A percentile compares a stretch with the other conserved stretches of the same genome.
phyloP scores from a whole-genome alignment of 176 grass and related monocot genomes.

The Zizania latifolia region DNA sequence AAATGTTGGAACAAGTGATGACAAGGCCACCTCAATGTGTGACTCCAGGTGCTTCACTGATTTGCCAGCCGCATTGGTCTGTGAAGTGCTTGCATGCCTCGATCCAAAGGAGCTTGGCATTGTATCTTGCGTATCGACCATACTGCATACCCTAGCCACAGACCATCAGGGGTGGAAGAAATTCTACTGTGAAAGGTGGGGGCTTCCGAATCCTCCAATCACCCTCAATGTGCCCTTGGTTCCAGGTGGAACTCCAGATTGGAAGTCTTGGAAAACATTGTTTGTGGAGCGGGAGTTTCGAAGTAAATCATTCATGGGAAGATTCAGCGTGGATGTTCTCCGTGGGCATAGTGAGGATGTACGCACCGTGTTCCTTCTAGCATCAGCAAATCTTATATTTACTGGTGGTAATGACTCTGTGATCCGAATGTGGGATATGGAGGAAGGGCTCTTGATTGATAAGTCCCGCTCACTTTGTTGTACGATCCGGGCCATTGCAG shows the following conservation, averaged over 20 bases:
- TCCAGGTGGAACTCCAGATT: conserved; percentile 17
- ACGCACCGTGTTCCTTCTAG: conserved; percentile 64
- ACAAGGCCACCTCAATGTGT: conserved; percentile 8
- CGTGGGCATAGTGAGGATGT: conserved; percentile 76
- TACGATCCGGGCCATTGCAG: conserved; percentile 75
- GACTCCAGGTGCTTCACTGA: conserved; percentile 49
- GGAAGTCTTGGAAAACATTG: conserved; percentile 69
- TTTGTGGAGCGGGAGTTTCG: conserved; percentile 82
- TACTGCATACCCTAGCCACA: conserved; percentile 59
- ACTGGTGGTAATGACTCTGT: conserved; percentile 75
- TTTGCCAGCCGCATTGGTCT: conserved; percentile 63
- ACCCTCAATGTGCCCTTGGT: not conserved
- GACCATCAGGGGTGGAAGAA: conserved; percentile 92
- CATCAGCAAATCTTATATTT: conserved; percentile 66
- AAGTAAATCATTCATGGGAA: conserved; percentile 77
- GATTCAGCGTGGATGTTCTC: conserved; percentile 63
- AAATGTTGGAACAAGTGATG: conserved; percentile 15
- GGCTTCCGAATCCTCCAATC: conserved; percentile 19
- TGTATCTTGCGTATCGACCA: conserved; percentile 72
- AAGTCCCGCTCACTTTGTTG: conserved; percentile 76
- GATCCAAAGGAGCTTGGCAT: conserved; percentile 86
- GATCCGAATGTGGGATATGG: conserved; percentile 85
- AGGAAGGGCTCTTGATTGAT: conserved; percentile 73
- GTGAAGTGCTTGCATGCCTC: conserved; percentile 70
- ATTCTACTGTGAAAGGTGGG: conserved; percentile 88